Evolutionary conservation across 768 basidiomycete genomes (phyloP).

Genomic region (Russula lepida): DNA sequence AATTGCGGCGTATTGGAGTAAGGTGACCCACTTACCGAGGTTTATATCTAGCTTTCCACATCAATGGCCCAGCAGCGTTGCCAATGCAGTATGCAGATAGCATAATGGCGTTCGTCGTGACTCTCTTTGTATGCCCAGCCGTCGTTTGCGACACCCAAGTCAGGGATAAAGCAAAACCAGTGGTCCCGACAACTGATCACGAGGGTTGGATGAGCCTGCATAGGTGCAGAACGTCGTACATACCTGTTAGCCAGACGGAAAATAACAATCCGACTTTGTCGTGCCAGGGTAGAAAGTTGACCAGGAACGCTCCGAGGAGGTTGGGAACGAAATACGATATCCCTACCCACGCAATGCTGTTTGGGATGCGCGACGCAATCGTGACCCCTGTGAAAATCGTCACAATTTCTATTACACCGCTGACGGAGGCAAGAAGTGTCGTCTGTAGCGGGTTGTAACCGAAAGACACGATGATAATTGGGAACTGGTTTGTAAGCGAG

Average conservation of each 20-base stretch:
- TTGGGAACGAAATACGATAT: slow-evolving; percentile 58
- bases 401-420: slow-evolving; percentile 55
- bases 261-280: slow-evolving; percentile 60
- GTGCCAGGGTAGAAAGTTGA: slow-evolving; percentile 57
- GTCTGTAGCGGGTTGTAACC: slow-evolving; percentile 59
- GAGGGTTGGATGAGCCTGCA: neutral
- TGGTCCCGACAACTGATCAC: slow-evolving; percentile 38
- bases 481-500: slow-evolving; percentile 55
- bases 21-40: slow-evolving; percentile 40
- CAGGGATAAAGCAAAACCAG: slow-evolving; percentile 52
- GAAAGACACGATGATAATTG: slow-evolving; percentile 57
- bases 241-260: slow-evolving; percentile 46
- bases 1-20: neutral
- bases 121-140: slow-evolving; percentile 63
- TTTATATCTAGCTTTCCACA: slow-evolving; percentile 64
- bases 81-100: slow-evolving; percentile 60
- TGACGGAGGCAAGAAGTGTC: slow-evolving; percentile 60
- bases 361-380: slow-evolving; percentile 45
- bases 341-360: slow-evolving; percentile 57
- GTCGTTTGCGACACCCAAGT: slow-evolving; percentile 61
- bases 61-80: slow-evolving; percentile 65
- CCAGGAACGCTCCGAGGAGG: slow-evolving; percentile 50
- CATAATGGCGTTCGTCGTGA: slow-evolving; percentile 67
- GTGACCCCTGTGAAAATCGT: slow-evolving; percentile 62
- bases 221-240: slow-evolving; percentile 7